Evolutionary conservation across 1,284 basidiomycete genomes (phyloP), one percentile per base, ranked within the genome.

Genomic region (Tylopilus sp.): DNA sequence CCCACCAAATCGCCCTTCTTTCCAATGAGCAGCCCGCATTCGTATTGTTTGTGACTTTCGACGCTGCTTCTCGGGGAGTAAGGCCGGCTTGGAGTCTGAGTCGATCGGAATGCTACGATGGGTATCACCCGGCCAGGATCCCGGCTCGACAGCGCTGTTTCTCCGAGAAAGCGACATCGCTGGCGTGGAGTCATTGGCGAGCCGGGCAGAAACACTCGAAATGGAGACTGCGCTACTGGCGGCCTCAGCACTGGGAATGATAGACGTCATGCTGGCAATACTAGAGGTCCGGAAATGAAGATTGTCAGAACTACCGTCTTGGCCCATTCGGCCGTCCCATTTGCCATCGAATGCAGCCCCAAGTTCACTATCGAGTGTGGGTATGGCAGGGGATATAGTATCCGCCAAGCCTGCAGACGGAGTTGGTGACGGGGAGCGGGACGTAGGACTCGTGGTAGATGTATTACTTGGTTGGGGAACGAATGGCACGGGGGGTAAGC

Each of bases 11-110:
- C 78, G 72, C 19, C 73, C 68, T 59, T 77, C 76, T 44, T 74
- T 70, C 77, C 77, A 79, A 19, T 72, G 70, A 43, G 66, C 63
- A 37, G 78, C 78, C 24, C 77, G 72, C 56, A 78, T 68, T 14
- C 73, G 72, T 51, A 80, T 71, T 11, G 77, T 79, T 53, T 77
- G 70, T 7, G 77, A 76, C 50, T 80, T 71, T 50, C 75, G 69
- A 11, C 61, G 65, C 32, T 69, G 58, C 49, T 58, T 71, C 39
- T 72, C 67, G 6, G 57, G 50, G 7, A 57, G 58, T 6, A 58
- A 57, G 17, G 37, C 37, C 7, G 35, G 35, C 19, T 49, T 47
- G 29, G 46, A 20, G 24, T 48, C 55, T 7, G 43, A 19, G 19
- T 54, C 43, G 22, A 29, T 53, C 36, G 48, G 44, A n/a, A 42